A percentile compares a stretch with the other conserved stretches of the same genome.
Evolutionary conservation across 768 basidiomycete genomes (phyloP).

Genomic region (Neoboletus brunneissimus): DNA sequence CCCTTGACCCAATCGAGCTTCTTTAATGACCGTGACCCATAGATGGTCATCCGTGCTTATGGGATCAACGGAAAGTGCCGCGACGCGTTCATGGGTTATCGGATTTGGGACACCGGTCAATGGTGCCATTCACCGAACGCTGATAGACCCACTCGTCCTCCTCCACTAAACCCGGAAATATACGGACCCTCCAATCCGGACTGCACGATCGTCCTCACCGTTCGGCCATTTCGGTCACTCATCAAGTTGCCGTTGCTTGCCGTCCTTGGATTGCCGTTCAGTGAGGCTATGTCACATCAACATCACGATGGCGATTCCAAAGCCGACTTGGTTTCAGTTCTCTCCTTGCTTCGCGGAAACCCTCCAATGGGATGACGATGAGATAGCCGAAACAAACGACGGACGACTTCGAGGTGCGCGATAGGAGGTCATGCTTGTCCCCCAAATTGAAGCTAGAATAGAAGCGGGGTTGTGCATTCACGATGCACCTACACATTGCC

Average conservation of each 20-base stretch:
- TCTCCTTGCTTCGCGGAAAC: slow-evolving; percentile 26
- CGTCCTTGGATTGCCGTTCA: too few relatives aligned
- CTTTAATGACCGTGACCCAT: slow-evolving; percentile 20
- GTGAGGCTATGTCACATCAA: neutral
- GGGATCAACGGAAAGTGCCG: slow-evolving; percentile 4
- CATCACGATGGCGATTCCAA: slow-evolving; percentile 12
- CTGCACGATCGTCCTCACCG: neutral
- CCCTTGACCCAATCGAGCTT: slow-evolving; percentile 2
- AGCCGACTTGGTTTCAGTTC: neutral
- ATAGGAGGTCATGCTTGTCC: slow-evolving; percentile 7
- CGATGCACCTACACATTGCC: neutral
- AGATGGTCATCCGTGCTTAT: slow-evolving; percentile 2
- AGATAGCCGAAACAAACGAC: neutral
- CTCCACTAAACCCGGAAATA: slow-evolving; percentile 3
- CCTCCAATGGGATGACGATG: neutral
- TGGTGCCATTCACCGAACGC: neutral
- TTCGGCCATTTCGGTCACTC: slow-evolving; percentile 9
- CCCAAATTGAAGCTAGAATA: too few relatives aligned
- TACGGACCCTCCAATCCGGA: neutral
- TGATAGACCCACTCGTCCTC: neutral
- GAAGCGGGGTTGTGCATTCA: too few relatives aligned
- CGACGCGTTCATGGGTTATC: neutral
- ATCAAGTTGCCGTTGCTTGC: slow-evolving; percentile 3
- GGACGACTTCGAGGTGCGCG: neutral
- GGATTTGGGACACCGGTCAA: slow-evolving; percentile 1